phyloP scores from a whole-genome alignment of 805 yeast genomes.

The Candida quercuum region DNA sequence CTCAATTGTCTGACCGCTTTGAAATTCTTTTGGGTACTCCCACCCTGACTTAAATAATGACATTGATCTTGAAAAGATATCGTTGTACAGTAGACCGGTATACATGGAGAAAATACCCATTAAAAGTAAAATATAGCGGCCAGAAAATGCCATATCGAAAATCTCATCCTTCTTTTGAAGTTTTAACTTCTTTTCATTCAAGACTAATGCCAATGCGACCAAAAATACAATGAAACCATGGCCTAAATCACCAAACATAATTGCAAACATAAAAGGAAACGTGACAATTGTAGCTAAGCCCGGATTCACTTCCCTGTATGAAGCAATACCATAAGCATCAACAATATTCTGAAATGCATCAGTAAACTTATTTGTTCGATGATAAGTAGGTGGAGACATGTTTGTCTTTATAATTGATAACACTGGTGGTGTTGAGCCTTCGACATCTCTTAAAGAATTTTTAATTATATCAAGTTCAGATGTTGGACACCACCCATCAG shows the following conservation, averaged over 20 bases:
- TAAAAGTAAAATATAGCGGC: slow-evolving; percentile 82
- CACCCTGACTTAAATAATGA: slow-evolving; percentile 83
- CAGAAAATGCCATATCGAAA: slow-evolving; percentile 92
- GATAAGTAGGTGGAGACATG: slow-evolving; percentile 90
- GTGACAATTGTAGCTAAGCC: slow-evolving; percentile 93
- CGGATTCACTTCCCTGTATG: slow-evolving; percentile 93
- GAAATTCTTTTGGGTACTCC: slow-evolving; percentile 73
- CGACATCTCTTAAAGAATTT: slow-evolving; percentile 53
- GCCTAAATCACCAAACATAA: slow-evolving; percentile 98
- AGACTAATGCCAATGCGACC: slow-evolving; percentile 66
- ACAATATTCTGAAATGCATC: slow-evolving; percentile 88
- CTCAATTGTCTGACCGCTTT: slow-evolving; percentile 61
- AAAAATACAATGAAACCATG: slow-evolving; percentile 83
- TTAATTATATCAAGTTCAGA: slow-evolving; percentile 67
- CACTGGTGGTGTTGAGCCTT: slow-evolving; percentile 32
- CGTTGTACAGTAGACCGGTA: slow-evolving; percentile 92
- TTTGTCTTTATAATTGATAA: slow-evolving; percentile 62
- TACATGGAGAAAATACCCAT: slow-evolving; percentile 97
- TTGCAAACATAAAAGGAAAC: slow-evolving; percentile 97
- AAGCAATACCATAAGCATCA: slow-evolving; percentile 92
- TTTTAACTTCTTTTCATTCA: slow-evolving; percentile 67
- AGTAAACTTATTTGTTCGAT: slow-evolving; percentile 92
- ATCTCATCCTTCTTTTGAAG: slow-evolving; percentile 81
- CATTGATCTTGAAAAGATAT: slow-evolving; percentile 88
- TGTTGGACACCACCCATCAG: slow-evolving; percentile 96